Base-by-base conservation (phyloP, 1,284 basidiomycete species). In the Sporisorium exsertum region DNA sequence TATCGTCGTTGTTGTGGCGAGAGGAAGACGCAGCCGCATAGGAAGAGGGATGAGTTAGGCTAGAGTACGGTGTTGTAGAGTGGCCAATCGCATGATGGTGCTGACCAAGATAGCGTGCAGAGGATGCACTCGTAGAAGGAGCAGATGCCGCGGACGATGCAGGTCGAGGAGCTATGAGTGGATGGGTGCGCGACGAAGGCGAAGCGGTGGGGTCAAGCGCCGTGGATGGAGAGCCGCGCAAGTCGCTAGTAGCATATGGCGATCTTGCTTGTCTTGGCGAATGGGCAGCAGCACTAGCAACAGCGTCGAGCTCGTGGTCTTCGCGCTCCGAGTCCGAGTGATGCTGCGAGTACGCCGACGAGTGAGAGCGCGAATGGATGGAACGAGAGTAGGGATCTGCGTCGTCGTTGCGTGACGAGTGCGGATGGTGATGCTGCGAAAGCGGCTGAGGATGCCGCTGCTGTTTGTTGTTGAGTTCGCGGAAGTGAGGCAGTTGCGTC, bases 181-280 rank as follows among this genome's bases (percentile, higher is more conserved):
- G 35, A 47, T 53, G 63, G 24, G 64, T 33, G 5, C 56, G 53
- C 18, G 52, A 26, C 5, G 57, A 70, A 10, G 68, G 68, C n/a
- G 58, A 63, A 6, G 62, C 60, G 7, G 24, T 24, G 0, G 50
- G 33, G 15, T 60, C 62, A n/a, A 42, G 9, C 13, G 57, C 16
- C 2, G 45, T 52, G 37, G 71, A 67, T 20, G 71, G 65, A 9
- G 71, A 73, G 22, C 71, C 71, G 13, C 71, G 60, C 7, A 73
- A 51, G 43, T 59, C 71, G 40, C 71, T 73, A 37, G 58, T 57
- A 18, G 64, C 58, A 55, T 73, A 73, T 0, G 68, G 68, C 16
- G 69, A 72, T 33, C 69, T 45, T n/a, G 64, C 69, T 26, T 66
- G 64, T 24, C 64, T 59, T 3, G 72, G 72, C 3, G 72, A 74